Conservation (phyloP, 495 filamentous ascomycete species). For the Lichina pygmaea region DNA sequence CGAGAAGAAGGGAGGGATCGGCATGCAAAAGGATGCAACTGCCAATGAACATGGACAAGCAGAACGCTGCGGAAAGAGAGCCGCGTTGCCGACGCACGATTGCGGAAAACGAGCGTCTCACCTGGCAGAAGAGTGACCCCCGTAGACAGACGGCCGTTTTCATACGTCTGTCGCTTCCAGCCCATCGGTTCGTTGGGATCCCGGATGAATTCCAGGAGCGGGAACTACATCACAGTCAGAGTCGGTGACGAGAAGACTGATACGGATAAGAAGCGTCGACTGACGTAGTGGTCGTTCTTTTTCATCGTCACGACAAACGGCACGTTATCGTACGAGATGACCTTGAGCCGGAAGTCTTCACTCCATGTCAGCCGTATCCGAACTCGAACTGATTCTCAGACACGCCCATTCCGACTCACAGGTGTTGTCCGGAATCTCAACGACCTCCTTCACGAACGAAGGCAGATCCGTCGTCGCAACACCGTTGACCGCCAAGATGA, state of each 20-base stretch:
- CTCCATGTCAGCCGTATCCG: slow-evolving; percentile 1
- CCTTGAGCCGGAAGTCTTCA: slow-evolving; percentile 65
- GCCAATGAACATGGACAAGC: no score
- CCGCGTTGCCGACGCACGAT: no score
- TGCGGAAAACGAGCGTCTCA: neutral
- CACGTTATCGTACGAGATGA: slow-evolving; percentile 91
- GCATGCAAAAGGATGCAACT: no score
- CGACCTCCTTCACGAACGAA: slow-evolving; percentile 48
- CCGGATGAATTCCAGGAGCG: slow-evolving; percentile 68
- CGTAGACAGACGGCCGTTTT: slow-evolving; percentile 15
- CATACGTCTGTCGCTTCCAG: slow-evolving; percentile 48
- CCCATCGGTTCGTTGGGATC: slow-evolving; percentile 31
- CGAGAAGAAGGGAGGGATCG: no score
- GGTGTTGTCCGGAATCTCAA: slow-evolving; percentile 79
- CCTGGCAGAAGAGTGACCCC: neutral
- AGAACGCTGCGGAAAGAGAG: no score
- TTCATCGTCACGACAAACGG: slow-evolving; percentile 98
- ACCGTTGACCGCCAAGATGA: slow-evolving; percentile 87
- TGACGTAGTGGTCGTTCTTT: slow-evolving; percentile 93
- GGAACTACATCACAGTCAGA: slow-evolving; percentile 25
- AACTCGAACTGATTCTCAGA: neutral
- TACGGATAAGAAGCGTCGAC: slow-evolving; percentile 2
- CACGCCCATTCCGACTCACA: slow-evolving; percentile 19
- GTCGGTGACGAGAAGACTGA: neutral
- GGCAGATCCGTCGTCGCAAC: slow-evolving; percentile 55